Base-by-base conservation (phyloP, 306 rosid genomes). In the Styphnolobium japonicum region DNA sequence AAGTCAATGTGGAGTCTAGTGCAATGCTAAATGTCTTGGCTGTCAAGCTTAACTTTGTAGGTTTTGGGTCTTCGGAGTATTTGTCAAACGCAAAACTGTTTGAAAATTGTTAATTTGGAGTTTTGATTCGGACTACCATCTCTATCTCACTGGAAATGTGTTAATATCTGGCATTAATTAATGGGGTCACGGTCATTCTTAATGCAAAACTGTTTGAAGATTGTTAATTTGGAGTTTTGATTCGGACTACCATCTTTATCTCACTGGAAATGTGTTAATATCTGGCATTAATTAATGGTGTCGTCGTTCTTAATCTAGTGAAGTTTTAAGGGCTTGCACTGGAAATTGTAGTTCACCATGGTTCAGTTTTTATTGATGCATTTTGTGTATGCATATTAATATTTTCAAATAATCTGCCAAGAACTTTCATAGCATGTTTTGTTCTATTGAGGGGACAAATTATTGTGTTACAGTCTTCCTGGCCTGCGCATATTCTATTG, bases 1-100 rank as follows among this genome's bases (percentile, higher is more conserved):
- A 79, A 79, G 40, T 34, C 65, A 46, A 18, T 66, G 5, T 22
- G 34, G 7, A 40, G 53, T 56, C 71, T 71, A 71, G 46, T 63
- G 10, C 67, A 72, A 45, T 81, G 42, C 49, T 62, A 29, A 10
- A 80, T 58, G 71, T 43, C 62, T 31, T 31, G 5, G 19, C 31
- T 58, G 22, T 49, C 43, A 48, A 34, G 23, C 51, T 71, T 16
- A 67, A 49, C 9, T 62, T 49, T 12, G 23, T 61, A n/a, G 39
- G 16, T 3, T 40, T 40, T 73, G 4, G 10, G 14, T 51, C 8
- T 64, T 6, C 3, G 10, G 72, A 42, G 31, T 21, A 56, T 67
- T 56, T 79, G 14, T 39, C 9, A 48, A 73, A 67, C 58, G 58
- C 69, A 53, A 70, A 52, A 63, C 16, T 2, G 19, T 71, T 25